Base-by-base conservation (phyloP, 2,329 filamentous ascomycete genomes). In the Daldinia sp. region DNA sequence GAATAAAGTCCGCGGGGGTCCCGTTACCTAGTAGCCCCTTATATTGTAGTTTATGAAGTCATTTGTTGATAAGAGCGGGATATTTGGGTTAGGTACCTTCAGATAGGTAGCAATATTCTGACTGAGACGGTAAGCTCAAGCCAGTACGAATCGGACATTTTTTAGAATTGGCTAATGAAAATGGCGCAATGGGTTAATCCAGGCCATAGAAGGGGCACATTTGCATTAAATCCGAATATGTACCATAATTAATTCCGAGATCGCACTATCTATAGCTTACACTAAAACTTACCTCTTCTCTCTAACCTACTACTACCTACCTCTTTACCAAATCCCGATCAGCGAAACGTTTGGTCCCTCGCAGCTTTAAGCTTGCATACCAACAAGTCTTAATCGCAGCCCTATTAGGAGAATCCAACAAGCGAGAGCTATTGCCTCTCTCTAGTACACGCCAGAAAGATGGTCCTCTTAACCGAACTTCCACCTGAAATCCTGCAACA, bases 401-500 rank as follows among this genome's bases (percentile, higher is more conserved):
- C 21, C 10, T 27, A n/a, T 4, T 45, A 48, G n/a, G 25, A 19
- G 25, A 30, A 48, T 19, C 13, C 23, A 47, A 15, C 4, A 15
- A 17, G 41, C 41, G 25, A 23, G 25, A 11, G 41, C 9, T 21
- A 47, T 25, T 15, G 13, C 13, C 25, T 47, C 41, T 17, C 21
- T 48, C 13, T 50, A 17, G 37, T 17, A 47, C 30, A 56, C 43
- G 53, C 32, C 21, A 34, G 32, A 56, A 60, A 58, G 25, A 77
- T 77, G 75, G 61, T 64, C 8, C 61, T 69, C 57, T 53, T 82
- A n/a, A 76, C 73, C 0, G 72, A 77, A 41, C 81, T 90, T 19
- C 87, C 88, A 7, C 80, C 83, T 5, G 89, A 92, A 78, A 81
- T 91, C 39, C 73, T 91, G 23, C 85, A 89, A 70, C 78, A 83